phyloP scores from a whole-genome alignment of 495 filamentous ascomycete species.

The Chaetomium tenue region DNA sequence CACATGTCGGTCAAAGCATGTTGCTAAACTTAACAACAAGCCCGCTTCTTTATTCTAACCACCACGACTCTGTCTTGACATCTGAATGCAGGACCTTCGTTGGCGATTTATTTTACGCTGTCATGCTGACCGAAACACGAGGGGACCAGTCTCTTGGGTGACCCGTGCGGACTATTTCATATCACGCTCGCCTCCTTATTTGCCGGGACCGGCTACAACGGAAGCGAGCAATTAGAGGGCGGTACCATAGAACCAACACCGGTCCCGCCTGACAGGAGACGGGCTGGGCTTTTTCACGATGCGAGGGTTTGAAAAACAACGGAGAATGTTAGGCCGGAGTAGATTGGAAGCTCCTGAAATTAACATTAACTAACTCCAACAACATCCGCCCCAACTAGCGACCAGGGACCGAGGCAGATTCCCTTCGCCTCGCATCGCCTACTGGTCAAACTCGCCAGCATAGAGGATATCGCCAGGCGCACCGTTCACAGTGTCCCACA shows the following conservation, averaged over 20 bases:
- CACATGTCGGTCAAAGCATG: neutral
- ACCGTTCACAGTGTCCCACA: conserved; percentile 26
- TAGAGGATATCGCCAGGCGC: conserved; percentile 23
- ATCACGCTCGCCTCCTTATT: neutral
- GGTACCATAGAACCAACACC: neutral
- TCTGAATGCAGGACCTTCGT: conserved; percentile 4
- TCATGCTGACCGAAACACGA: neutral
- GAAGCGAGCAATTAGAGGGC: neutral
- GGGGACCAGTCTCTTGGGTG: neutral
- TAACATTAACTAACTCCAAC: neutral
- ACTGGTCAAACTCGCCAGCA: conserved; percentile 28
- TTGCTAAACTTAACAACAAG: conserved; percentile 14
- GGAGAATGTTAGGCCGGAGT: neutral
- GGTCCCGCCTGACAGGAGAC: neutral
- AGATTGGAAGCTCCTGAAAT: neutral
- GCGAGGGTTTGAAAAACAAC: neutral
- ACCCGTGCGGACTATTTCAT: neutral
- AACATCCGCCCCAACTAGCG: neutral
- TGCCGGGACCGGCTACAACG: conserved; percentile 14
- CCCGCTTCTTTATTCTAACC: neutral
- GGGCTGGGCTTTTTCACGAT: neutral
- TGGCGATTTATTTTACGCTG: conserved; percentile 3
- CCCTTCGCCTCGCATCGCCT: neutral
- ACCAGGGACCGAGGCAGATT: neutral
- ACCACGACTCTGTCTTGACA: neutral